These are phyloP conservation scores for Aphanoascus verrucosus DNA, from an alignment of 2,329 filamentous ascomycete genomes.

Conservation along the genomic window DNA sequence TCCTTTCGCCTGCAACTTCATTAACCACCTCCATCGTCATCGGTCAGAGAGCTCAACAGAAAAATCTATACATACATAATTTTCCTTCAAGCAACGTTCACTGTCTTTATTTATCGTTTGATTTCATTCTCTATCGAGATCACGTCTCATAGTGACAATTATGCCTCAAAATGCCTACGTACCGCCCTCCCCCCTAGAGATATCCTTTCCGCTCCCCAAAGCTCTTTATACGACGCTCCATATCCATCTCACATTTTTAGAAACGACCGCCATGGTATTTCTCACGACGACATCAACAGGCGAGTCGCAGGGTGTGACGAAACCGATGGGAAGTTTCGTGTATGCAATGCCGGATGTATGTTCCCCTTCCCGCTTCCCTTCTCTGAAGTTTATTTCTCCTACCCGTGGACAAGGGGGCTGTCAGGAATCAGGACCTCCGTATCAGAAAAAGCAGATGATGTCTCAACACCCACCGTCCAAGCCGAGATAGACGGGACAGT, in stretches of 20 bases:
- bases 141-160: not conserved
- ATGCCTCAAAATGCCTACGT: slow-evolving; percentile 13
- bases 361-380: slow-evolving; percentile 8
- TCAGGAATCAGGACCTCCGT: too few species aligned
- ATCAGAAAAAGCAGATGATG: too few species aligned
- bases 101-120: not conserved
- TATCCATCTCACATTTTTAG: slow-evolving; percentile 46
- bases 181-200: slow-evolving; percentile 37
- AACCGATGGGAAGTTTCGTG: slow-evolving; percentile 75
- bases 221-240: slow-evolving; percentile 49
- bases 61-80: too few species aligned
- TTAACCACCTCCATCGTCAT: too few species aligned
- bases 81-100: not conserved
- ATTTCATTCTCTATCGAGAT: too few species aligned
- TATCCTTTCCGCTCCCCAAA: slow-evolving; percentile 48
- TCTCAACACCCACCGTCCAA: too few species aligned
- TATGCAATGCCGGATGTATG: slow-evolving; percentile 84
- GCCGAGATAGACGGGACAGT: too few species aligned
- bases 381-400: not conserved
- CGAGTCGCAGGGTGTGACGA: slow-evolving; percentile 28
- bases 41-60: too few species aligned
- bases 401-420: too few species aligned
- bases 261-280: slow-evolving; percentile 46
- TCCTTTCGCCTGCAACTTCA: too few species aligned
- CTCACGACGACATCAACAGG: slow-evolving; percentile 45